Evolutionary conservation across 768 basidiomycete genomes (phyloP).

Genomic region (Saitozyma podzolica): DNA sequence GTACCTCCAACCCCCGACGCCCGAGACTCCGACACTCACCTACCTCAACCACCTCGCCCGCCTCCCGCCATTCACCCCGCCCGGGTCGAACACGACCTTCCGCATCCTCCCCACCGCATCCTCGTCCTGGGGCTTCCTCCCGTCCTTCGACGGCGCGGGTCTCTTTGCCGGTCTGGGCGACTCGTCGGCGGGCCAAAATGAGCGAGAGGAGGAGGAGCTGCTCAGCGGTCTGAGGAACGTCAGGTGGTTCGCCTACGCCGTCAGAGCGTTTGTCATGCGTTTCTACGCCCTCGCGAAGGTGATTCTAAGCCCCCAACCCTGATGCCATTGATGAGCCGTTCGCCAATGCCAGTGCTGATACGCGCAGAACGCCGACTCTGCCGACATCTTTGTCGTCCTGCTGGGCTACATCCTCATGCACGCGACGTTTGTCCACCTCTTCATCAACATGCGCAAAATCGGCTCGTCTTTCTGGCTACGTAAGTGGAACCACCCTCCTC

Average conservation of each 20-base stretch:
- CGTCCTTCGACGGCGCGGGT: constrained; percentile 39
- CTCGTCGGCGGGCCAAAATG: constrained; percentile 58
- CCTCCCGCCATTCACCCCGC: constrained; percentile 29
- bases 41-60: constrained; percentile 59
- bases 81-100: constrained; percentile 29
- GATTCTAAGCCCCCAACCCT: constrained; percentile 21
- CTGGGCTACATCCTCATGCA: constrained; percentile 96
- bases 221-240: constrained; percentile 75
- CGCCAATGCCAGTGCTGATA: constrained; percentile 6
- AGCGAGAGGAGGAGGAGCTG: constrained; percentile 60
- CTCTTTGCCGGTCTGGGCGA: constrained; percentile 36
- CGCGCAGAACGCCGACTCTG: constrained; percentile 80
- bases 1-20: constrained; percentile 39
- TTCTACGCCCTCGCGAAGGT: constrained; percentile 87
- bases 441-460: constrained; percentile 80
- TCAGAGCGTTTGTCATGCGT: constrained; percentile 68
- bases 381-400: constrained; percentile 92
- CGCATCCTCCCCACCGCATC: constrained; percentile 19
- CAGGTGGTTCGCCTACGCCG: constrained; percentile 88
- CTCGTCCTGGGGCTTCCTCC: constrained; percentile 41
- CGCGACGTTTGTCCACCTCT: constrained; percentile 85
- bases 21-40: constrained; percentile 35
- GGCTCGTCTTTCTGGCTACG: constrained; percentile 72
- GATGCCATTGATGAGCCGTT: constrained; percentile 4
- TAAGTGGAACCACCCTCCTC: constrained; percentile 23